Evolutionary conservation across 768 basidiomycete genomes (phyloP), one percentile per base, ranked within the genome.

Genomic region (Gautieria morchelliformis): DNA sequence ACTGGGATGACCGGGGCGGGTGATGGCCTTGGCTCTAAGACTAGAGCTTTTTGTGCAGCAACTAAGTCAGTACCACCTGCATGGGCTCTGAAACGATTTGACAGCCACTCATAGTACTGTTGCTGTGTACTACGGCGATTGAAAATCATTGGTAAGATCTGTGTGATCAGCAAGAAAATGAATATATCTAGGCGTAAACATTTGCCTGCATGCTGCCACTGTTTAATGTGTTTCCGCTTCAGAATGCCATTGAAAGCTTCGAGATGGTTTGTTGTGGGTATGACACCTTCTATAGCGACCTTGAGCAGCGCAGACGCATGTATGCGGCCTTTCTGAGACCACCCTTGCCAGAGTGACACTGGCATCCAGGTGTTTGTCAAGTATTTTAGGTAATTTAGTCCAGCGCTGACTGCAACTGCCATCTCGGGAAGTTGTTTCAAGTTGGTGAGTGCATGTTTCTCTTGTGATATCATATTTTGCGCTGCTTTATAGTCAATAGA

Each of bases 181-280:
- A 41, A 41, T 3, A 41, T 4, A 41, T 41, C 50, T 5, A 68
- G 60, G 0, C 68, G 68, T 5, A 74, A 64, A 7, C 66, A 62
- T 5, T 60, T 60, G 4, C 71, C 71, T 30, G 59, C 62, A 17
- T 63, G 64, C 44, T 68, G 66, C 63, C 62, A 67, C 32, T 58
- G 62, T 0, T 33, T 61, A 0, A 74, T 20, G 54, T 68, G 68
- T 42, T 62, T 64, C 4, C 53, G 55, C 55, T 72, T 72, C 44
- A 71, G 55, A 17, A 61, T 63, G 1, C 68, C 66, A 49, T 73
- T 72, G 58, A 69, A 70, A 0, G 67, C 68, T 59, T 73, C 72
- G 2, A 73, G 66, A 44, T 65, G 66, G 58, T 72, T 73, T 17
- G 65, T 72, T 1, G 71, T 73, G 6, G 65, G 65, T 12, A 66